phyloP scores from a whole-genome alignment of 495 filamentous ascomycete species.

The Hyaloscypha variabilis region DNA sequence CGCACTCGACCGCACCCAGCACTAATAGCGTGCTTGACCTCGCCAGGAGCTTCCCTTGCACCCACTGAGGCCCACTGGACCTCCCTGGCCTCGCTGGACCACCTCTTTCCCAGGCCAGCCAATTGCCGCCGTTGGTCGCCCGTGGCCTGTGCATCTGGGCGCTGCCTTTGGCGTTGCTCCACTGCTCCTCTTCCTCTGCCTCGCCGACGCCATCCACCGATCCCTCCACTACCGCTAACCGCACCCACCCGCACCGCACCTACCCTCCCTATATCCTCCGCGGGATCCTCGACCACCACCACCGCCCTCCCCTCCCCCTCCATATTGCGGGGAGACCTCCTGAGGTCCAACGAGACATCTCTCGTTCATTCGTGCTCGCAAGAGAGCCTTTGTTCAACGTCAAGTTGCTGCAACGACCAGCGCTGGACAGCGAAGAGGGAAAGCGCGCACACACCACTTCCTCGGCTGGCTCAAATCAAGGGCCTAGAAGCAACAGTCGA shows the following conservation, averaged over 20 bases:
- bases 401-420: background rate
- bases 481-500: background rate
- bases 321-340: slow-evolving; percentile 17
- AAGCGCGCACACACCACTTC: background rate
- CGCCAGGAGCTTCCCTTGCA: too few relatives aligned
- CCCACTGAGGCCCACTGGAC: too few relatives aligned
- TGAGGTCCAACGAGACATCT: background rate
- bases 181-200: too few relatives aligned
- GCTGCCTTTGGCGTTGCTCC: background rate
- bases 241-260: background rate
- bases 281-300: slow-evolving; percentile 1
- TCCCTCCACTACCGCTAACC: background rate
- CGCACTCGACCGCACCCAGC: too few relatives aligned
- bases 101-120: background rate
- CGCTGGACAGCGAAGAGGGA: background rate
- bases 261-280: slow-evolving; percentile 17
- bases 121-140: background rate
- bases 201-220: background rate
- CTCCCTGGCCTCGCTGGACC: too few relatives aligned
- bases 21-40: too few relatives aligned
- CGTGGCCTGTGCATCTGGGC: background rate
- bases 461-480: background rate
- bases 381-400: background rate
- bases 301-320: slow-evolving; percentile 2
- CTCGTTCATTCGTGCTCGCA: background rate